Evolutionary conservation across 345 rosid species (phyloP).

Genomic region (Murraya paniculata): DNA sequence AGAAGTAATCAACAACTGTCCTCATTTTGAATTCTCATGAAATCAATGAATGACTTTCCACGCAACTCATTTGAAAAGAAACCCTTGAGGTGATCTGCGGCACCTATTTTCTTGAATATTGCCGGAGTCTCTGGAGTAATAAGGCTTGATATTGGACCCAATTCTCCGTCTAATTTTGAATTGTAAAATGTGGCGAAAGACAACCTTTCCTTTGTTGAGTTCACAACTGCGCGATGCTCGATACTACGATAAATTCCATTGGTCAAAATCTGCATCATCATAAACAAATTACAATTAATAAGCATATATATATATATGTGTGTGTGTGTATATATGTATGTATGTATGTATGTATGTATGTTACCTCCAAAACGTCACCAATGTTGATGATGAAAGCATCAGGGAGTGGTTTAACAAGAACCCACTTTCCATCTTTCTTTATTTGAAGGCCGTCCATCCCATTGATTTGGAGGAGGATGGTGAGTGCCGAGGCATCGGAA

Average conservation of each 20-base stretch:
- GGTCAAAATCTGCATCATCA: slow-evolving; percentile 11
- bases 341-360: too few relatives aligned
- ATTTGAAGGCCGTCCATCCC: slow-evolving; percentile 58
- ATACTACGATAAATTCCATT: slow-evolving; percentile 25
- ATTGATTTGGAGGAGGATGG: slow-evolving; percentile 47
- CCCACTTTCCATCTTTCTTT: slow-evolving; percentile 44
- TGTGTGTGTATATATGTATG: too few relatives aligned
- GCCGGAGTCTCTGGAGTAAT: slow-evolving; percentile 10
- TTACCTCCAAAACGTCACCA: slow-evolving; percentile 47
- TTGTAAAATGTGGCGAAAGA: not conserved
- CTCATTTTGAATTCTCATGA: slow-evolving; percentile 15
- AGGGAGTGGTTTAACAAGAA: slow-evolving; percentile 44
- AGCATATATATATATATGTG: too few relatives aligned
- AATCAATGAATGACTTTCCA: slow-evolving; percentile 19
- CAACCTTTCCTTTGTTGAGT: slow-evolving; percentile 19
- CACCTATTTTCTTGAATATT: slow-evolving; percentile 9
- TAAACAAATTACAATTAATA: too few relatives aligned
- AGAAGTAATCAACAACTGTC: not conserved
- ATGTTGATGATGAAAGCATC: slow-evolving; percentile 54
- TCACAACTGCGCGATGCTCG: slow-evolving; percentile 20
- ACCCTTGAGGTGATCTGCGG: slow-evolving; percentile 5
- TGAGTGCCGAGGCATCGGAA: slow-evolving; percentile 48
- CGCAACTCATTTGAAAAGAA: slow-evolving; percentile 1
- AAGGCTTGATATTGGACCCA: not conserved
- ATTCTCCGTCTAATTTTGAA: not conserved